Conservation (phyloP, 1,284 basidiomycete species). For the Anthracocystis walkeri region DNA sequence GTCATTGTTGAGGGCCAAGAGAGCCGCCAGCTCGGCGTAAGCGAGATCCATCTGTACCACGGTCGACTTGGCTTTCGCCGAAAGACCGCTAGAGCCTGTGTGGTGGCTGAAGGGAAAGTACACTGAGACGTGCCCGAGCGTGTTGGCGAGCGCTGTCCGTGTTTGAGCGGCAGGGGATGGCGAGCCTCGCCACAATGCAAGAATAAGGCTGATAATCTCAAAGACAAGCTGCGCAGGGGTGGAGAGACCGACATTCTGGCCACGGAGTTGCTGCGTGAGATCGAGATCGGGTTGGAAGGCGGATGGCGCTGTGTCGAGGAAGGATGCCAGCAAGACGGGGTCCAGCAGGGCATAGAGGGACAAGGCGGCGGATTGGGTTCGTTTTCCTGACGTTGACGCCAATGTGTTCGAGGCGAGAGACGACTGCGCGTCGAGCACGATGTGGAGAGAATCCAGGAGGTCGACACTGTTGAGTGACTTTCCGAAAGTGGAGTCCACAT, state of each 20-base stretch:
- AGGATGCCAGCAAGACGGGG: slow-evolving; percentile 37
- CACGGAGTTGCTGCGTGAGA: slow-evolving; percentile 29
- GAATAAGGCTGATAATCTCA: slow-evolving; percentile 36
- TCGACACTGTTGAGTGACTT: slow-evolving; percentile 12
- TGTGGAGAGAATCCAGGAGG: slow-evolving; percentile 25
- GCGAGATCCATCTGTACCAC: slow-evolving; percentile 53
- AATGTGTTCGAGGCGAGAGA: not conserved
- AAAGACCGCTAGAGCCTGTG: slow-evolving; percentile 29
- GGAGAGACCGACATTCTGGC: slow-evolving; percentile 37
- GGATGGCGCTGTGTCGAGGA: slow-evolving; percentile 49
- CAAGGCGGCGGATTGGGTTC: slow-evolving; percentile 23
- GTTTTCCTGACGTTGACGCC: not conserved
- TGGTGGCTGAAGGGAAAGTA: slow-evolving; percentile 58
- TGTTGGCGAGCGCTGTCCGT: slow-evolving; percentile 29
- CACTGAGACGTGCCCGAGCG: slow-evolving; percentile 42
- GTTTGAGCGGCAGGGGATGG: slow-evolving; percentile 10
- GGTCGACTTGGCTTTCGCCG: slow-evolving; percentile 29
- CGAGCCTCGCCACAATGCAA: slow-evolving; percentile 42
- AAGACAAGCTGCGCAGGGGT: slow-evolving; percentile 39
- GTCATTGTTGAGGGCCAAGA: slow-evolving; percentile 30
- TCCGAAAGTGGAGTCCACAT: slow-evolving; percentile 14
- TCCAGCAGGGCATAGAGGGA: slow-evolving; percentile 38
- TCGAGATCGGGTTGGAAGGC: slow-evolving; percentile 52
- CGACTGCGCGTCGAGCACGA: not conserved
- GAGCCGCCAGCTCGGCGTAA: slow-evolving; percentile 49